Percentiles rank a stretch among this genome's conserved stretches.
Evolutionary conservation across 2,329 filamentous ascomycete genomes (phyloP).

Genomic region (Scorias spongiosa): DNA sequence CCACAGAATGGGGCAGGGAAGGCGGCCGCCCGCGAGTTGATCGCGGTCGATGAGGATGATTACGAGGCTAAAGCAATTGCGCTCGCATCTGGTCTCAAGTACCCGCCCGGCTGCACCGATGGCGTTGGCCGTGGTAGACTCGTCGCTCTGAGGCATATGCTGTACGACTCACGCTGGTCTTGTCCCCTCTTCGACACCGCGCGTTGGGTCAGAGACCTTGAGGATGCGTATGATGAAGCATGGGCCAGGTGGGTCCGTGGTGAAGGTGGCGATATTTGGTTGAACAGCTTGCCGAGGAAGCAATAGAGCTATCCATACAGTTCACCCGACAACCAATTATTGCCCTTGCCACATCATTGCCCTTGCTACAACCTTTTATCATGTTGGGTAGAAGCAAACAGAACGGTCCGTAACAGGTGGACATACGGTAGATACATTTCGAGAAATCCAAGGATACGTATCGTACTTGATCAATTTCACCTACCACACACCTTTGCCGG

Average conservation of each 20-base stretch:
- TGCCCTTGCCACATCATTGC: no score
- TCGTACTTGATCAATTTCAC: no score
- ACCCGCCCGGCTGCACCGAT: constrained; percentile 26
- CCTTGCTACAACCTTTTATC: no score
- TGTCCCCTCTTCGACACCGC: constrained; percentile 83
- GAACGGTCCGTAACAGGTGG: no score
- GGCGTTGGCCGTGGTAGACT: constrained; percentile 44
- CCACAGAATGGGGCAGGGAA: constrained; percentile 54
- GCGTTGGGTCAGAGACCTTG: constrained; percentile 81
- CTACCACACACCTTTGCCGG: no score
- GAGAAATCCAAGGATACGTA: no score
- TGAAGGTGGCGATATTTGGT: constrained; percentile 83
- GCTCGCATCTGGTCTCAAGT: constrained; percentile 49
- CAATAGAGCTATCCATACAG: no score
- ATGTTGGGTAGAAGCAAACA: no score
- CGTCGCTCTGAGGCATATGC: constrained; percentile 59
- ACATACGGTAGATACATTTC: no score
- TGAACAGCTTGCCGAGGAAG: constrained; percentile 26
- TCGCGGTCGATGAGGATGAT: constrained; percentile 60
- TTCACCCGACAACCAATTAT: no score
- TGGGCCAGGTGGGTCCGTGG: constrained; percentile 81
- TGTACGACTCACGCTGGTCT: constrained; percentile 72
- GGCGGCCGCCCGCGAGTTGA: constrained; percentile 56
- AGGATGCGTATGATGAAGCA: constrained; percentile 73
- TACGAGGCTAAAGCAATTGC: constrained; percentile 68